A percentile compares a stretch with the other conserved stretches of the same genome.
phyloP scores from a whole-genome alignment of 2,329 filamentous ascomycete species.

The Dothideomycetidae sp. region DNA sequence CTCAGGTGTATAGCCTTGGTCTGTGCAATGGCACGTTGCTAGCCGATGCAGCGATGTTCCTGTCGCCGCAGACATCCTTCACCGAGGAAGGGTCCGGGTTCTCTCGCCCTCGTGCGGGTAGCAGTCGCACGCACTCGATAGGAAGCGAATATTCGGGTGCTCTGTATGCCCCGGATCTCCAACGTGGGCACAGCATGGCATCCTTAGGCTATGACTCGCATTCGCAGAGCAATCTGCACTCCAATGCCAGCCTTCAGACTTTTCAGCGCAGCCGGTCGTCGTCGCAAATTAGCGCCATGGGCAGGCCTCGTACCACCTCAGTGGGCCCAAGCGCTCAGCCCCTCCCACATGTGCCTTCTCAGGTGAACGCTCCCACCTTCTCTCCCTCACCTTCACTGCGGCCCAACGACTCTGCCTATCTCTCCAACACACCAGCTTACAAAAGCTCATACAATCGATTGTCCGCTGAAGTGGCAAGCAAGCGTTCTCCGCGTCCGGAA shows the following conservation, averaged over 20 bases:
- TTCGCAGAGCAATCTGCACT: no score
- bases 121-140: slow-evolving; percentile 11
- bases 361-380: slow-evolving; percentile 32
- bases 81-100: slow-evolving; percentile 20
- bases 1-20: slow-evolving; percentile 53
- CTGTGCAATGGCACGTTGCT: slow-evolving; percentile 62
- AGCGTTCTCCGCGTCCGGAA: slow-evolving; percentile 16
- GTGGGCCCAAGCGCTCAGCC: slow-evolving; percentile 10
- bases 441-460: slow-evolving; percentile 13
- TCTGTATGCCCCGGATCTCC: slow-evolving; percentile 6
- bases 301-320: slow-evolving; percentile 19
- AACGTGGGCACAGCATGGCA: not conserved
- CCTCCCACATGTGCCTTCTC: slow-evolving; percentile 12
- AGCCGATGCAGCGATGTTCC: slow-evolving; percentile 45
- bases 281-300: not conserved
- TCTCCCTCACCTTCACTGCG: slow-evolving; percentile 23
- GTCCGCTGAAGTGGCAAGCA: slow-evolving; percentile 10
- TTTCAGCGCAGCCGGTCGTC: slow-evolving; percentile 3
- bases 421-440: slow-evolving; percentile 7
- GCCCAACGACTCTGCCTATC: slow-evolving; percentile 12
- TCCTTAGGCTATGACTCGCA: not conserved
- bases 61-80: slow-evolving; percentile 37
- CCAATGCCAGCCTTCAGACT: no score
- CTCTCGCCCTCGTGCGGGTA: slow-evolving; percentile 8
- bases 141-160: slow-evolving; percentile 12